Evolutionary conservation across 768 basidiomycete species (phyloP).

Genomic region (Suillus bovinus): DNA sequence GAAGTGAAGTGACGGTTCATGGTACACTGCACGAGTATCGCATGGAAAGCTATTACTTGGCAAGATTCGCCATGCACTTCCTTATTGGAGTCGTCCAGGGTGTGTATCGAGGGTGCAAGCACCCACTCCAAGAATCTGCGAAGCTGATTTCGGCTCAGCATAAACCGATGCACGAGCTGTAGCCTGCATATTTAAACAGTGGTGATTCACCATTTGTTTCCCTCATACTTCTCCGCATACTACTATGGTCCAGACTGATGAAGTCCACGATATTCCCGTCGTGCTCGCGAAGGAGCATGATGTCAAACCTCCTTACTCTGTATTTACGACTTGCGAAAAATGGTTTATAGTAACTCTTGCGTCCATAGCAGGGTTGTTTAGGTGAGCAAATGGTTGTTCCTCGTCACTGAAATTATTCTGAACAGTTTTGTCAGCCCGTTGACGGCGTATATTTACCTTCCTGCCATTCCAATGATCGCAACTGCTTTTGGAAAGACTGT

Average conservation of each 20-base stretch:
- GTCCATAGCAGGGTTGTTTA: slow-evolving; percentile 60
- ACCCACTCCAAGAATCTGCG: neutral
- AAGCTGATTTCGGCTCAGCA: neutral
- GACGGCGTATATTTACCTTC: slow-evolving; percentile 74
- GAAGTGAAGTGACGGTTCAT: neutral
- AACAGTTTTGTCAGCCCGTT: slow-evolving; percentile 45
- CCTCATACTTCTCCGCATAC: neutral
- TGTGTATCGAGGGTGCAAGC: neutral
- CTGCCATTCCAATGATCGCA: slow-evolving; percentile 68
- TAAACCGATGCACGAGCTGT: neutral
- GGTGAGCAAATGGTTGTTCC: slow-evolving; percentile 33
- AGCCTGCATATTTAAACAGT: neutral
- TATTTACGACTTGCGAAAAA: slow-evolving; percentile 55
- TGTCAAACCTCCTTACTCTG: slow-evolving; percentile 34
- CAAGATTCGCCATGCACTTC: slow-evolving; percentile 4
- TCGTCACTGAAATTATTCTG: neutral
- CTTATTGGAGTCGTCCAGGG: neutral
- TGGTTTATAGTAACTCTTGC: slow-evolving; percentile 62
- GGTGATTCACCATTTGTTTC: neutral
- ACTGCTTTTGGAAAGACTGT: slow-evolving; percentile 55
- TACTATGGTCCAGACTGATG: neutral
- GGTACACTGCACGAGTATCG: neutral
- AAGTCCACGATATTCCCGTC: neutral
- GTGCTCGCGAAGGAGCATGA: neutral
- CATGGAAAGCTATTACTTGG: neutral